phyloP scores from a whole-genome alignment of 768 basidiomycete species.

The Tephrocybe sp. region DNA sequence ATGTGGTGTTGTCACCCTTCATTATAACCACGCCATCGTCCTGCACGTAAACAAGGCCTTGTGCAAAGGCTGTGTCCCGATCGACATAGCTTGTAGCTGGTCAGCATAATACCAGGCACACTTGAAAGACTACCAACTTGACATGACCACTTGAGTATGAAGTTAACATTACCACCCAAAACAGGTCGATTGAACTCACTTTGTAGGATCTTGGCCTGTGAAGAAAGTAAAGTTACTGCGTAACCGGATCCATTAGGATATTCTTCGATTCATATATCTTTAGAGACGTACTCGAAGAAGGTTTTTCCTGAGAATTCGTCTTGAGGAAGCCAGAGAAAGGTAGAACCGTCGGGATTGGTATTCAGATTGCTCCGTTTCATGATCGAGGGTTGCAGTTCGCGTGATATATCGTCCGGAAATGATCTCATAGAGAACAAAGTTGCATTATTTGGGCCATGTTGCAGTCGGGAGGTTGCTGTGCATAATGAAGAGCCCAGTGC shows the following conservation, averaged over 20 bases:
- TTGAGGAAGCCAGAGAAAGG: constrained; percentile 64
- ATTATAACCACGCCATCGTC: constrained; percentile 65
- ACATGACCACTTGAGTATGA: constrained; percentile 58
- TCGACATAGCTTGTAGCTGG: constrained; percentile 57
- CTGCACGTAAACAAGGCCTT: constrained; percentile 56
- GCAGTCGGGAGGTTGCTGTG: constrained; percentile 11
- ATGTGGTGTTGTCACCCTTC: constrained; percentile 72
- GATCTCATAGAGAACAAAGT: not conserved
- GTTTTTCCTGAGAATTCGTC: constrained; percentile 64
- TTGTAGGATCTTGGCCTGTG: constrained; percentile 62
- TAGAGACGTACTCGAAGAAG: constrained; percentile 64
- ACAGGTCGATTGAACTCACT: constrained; percentile 39
- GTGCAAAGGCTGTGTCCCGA: constrained; percentile 47
- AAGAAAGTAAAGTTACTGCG: constrained; percentile 62
- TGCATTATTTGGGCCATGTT: not conserved
- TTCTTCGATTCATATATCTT: not conserved
- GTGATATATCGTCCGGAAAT: not conserved
- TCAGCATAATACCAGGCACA: constrained; percentile 13
- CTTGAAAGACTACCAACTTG: constrained; percentile 42
- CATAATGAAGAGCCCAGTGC: constrained; percentile 1
- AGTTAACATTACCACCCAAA: constrained; percentile 15
- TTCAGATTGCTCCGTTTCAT: constrained; percentile 31
- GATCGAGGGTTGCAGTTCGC: constrained; percentile 9
- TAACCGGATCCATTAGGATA: constrained; percentile 7
- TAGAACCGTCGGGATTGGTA: constrained; percentile 44